Percentiles rank a stretch among this genome's conserved stretches.
These are phyloP conservation scores for Diaporthe sp. DNA, from an alignment of 2,329 filamentous ascomycete species.

Conservation along the genomic window DNA sequence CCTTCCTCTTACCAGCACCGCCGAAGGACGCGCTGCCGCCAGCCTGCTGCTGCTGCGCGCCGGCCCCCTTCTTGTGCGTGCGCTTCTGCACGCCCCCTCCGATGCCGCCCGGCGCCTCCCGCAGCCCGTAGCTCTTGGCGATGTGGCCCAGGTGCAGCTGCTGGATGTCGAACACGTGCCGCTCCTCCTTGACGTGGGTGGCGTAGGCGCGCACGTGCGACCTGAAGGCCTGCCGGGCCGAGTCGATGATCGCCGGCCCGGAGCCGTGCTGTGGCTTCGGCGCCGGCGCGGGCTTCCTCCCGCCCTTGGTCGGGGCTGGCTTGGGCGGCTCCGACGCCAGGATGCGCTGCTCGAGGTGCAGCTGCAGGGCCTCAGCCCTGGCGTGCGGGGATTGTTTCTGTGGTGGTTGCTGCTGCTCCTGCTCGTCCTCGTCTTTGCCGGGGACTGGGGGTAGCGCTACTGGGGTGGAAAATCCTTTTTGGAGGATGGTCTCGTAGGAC, in stretches of 20 bases:
- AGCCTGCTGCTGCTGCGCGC: constrained; percentile 47
- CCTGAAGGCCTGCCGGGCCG: constrained; percentile 88
- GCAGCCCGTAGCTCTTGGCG: constrained; percentile 91
- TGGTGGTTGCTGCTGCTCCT: constrained; percentile 58
- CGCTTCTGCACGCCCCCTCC: constrained; percentile 68
- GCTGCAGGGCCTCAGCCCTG: constrained; percentile 69
- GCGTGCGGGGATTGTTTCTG: constrained; percentile 60
- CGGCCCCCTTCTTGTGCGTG: constrained; percentile 55
- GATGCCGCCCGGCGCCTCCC: constrained; percentile 90
- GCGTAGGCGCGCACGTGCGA: constrained; percentile 95
- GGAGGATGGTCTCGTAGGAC: constrained; percentile 68
- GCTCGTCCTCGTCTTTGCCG: constrained; percentile 70
- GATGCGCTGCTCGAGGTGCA: constrained; percentile 72
- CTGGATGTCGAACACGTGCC: constrained; percentile 91
- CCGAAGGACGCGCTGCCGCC: constrained; percentile 32
- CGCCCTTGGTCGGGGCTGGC: constrained; percentile 41
- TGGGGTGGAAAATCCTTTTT: constrained; percentile 74
- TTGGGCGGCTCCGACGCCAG: constrained; percentile 52
- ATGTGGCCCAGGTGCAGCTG: constrained; percentile 92
- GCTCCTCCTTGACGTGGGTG: constrained; percentile 89
- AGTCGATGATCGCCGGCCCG: constrained; percentile 77
- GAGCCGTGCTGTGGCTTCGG: constrained; percentile 16
- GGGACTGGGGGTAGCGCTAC: constrained; percentile 71
- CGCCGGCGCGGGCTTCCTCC: constrained; percentile 57
- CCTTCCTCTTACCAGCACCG: constrained; percentile 41